Percentiles rank a stretch among this genome's conserved stretches.
These are phyloP conservation scores for Diplotaxis tenuifolia DNA, from an alignment of 345 rosid genomes.

Conservation along the genomic window DNA sequence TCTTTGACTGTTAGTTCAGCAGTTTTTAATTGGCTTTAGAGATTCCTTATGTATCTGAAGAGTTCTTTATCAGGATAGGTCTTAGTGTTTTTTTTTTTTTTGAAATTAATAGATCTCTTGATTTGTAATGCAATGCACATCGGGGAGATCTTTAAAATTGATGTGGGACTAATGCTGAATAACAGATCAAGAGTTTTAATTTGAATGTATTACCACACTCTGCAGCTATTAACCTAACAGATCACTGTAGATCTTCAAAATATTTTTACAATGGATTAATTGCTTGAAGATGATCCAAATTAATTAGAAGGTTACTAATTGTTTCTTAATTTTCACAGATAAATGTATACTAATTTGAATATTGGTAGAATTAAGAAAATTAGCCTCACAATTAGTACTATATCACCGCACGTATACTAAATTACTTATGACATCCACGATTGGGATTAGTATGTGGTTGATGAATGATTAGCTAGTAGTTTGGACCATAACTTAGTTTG, in stretches of 20 bases:
- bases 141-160: conserved; percentile 12
- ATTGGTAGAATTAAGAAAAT: background rate
- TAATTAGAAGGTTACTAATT: background rate
- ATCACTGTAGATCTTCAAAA: background rate
- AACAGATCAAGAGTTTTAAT: background rate
- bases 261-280: background rate
- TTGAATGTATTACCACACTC: background rate
- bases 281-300: background rate
- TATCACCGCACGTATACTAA: background rate
- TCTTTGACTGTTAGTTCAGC: conserved; percentile 6
- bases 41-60: background rate
- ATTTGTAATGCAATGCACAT: conserved; percentile 10
- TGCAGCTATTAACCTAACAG: background rate
- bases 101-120: too few species aligned
- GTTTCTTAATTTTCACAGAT: background rate
- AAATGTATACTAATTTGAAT: background rate
- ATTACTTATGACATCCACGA: background rate
- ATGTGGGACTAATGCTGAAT: background rate
- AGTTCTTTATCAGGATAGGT: background rate
- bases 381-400: conserved; percentile 4
- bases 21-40: background rate
- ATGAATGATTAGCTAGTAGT: conserved; percentile 6
- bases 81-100: background rate
- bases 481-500: background rate
- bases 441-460: background rate